These are phyloP conservation scores for Parathielavia hyrcaniae DNA, from an alignment of 495 filamentous ascomycete genomes.

Conservation along the genomic window DNA sequence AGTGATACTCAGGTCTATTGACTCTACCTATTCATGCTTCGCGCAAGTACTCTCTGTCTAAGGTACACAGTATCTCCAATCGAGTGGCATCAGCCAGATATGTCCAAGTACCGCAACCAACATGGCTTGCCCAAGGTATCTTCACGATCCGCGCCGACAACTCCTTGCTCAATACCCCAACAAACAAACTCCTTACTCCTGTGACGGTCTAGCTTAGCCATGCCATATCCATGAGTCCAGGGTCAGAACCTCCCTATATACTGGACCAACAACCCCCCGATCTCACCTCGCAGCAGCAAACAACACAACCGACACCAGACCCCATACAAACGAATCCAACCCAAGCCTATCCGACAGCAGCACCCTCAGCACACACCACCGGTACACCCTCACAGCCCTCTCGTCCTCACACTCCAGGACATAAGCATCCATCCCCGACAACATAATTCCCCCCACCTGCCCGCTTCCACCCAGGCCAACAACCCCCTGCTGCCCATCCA, in stretches of 20 bases:
- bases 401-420: slow-evolving; percentile 31
- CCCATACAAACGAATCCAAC: slow-evolving; percentile 32
- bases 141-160: neutral
- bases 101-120: too few relatives aligned
- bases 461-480: neutral
- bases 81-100: too few relatives aligned
- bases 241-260: too few relatives aligned
- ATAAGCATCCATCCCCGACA: slow-evolving; percentile 39
- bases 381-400: slow-evolving; percentile 24
- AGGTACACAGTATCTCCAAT: too few relatives aligned
- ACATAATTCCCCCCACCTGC: too few relatives aligned
- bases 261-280: neutral
- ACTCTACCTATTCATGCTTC: too few relatives aligned
- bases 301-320: neutral
- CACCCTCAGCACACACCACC: slow-evolving; percentile 29
- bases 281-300: neutral
- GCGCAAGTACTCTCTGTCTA: too few relatives aligned
- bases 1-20: too few relatives aligned
- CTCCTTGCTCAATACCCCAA: too few relatives aligned
- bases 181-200: too few relatives aligned
- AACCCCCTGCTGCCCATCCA: neutral
- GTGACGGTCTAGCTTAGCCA: too few relatives aligned
- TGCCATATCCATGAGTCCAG: too few relatives aligned
- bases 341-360: slow-evolving; percentile 37
- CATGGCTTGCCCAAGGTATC: neutral